Percentiles rank a stretch among this genome's conserved stretches.
Conservation (phyloP, 192 early-diverging fungal species). For the Coemansia javaensis region DNA sequence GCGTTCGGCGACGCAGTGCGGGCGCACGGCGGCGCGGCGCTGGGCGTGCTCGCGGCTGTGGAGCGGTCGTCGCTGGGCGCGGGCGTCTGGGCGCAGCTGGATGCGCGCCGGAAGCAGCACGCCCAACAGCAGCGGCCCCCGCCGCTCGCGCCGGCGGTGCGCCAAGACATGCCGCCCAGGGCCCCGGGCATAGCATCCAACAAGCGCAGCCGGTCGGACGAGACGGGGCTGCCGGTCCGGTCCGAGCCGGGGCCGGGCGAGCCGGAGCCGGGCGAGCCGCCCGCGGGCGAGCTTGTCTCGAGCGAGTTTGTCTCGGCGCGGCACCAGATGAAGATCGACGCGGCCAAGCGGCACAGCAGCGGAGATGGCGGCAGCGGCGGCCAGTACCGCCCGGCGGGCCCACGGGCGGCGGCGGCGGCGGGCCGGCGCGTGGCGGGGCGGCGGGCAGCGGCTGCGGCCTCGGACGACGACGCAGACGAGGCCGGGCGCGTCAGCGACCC, state of each 20-base stretch:
- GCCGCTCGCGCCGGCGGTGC: no score
- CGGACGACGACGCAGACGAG: conserved; percentile 15
- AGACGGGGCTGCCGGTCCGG: neutral
- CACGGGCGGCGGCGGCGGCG: no score
- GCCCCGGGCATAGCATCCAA: neutral
- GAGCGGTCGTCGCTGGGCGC: neutral
- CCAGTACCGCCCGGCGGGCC: neutral
- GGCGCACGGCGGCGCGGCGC: neutral
- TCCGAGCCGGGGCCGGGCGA: neutral
- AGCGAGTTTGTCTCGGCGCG: conserved; percentile 36
- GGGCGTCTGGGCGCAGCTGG: neutral
- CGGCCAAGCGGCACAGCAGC: conserved; percentile 18
- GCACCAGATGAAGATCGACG: conserved; percentile 31
- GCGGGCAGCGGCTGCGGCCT: conserved; percentile 3
- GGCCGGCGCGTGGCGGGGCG: no score
- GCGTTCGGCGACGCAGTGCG: neutral
- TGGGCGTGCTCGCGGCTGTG: neutral
- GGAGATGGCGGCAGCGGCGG: neutral
- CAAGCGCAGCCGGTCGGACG: conserved; percentile 22
- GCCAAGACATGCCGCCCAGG: neutral
- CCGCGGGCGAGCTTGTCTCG: neutral
- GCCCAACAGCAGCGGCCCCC: neutral
- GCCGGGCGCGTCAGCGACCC: conserved; percentile 7
- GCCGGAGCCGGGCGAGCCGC: neutral
- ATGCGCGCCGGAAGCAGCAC: neutral